These are phyloP conservation scores for Pestalotiopsis sp. DNA, from an alignment of 2,329 filamentous ascomycete genomes.

Conservation along the genomic window DNA sequence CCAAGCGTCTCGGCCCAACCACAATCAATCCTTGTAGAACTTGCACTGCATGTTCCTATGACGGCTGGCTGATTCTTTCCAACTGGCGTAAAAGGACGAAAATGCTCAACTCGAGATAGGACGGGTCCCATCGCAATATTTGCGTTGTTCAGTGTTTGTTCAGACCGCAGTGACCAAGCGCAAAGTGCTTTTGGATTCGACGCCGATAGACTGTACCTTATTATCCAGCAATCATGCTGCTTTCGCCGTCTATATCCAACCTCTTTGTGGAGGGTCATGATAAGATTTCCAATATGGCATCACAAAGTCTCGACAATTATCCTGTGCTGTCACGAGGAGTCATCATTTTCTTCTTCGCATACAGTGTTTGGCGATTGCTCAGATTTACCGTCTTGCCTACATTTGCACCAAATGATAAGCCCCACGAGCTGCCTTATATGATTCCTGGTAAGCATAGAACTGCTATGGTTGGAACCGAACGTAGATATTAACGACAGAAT, in stretches of 20 bases:
- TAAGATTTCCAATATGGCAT: not conserved
- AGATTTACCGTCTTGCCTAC: conserved; percentile 6
- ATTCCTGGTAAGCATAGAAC: conserved; percentile 1
- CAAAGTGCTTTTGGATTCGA: no score
- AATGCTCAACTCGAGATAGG: no score
- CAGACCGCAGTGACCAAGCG: no score
- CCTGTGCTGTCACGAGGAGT: not conserved
- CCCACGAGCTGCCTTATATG: conserved; percentile 1
- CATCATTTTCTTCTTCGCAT: not conserved
- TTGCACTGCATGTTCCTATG: no score
- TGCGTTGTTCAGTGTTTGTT: no score
- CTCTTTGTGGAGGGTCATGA: not conserved
- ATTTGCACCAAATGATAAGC: conserved; percentile 2
- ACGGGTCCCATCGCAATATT: no score
- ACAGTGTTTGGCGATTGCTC: not conserved
- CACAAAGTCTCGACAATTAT: not conserved
- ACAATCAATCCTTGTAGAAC: no score
- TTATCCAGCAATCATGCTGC: not conserved
- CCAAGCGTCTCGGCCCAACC: no score
- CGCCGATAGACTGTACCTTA: not conserved
- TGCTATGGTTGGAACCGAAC: not conserved
- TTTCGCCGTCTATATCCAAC: not conserved
- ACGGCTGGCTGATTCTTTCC: no score
- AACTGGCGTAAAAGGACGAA: no score
- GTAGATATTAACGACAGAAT: not conserved